phyloP scores from a whole-genome alignment of 1,284 basidiomycete genomes.

The Heterobasidion irregulare region DNA sequence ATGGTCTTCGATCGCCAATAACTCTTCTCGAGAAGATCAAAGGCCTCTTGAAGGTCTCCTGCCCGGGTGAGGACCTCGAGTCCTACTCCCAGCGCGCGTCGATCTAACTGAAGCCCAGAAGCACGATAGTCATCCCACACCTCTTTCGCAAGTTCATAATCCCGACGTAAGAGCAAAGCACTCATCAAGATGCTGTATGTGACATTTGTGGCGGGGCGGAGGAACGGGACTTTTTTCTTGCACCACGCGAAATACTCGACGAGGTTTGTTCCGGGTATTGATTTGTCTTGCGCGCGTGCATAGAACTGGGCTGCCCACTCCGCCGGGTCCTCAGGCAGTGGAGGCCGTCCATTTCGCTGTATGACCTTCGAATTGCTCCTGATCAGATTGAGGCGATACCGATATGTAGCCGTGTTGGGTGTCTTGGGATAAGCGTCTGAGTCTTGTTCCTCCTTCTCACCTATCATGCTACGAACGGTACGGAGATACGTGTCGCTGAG shows the following conservation, averaged over 20 bases:
- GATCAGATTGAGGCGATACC: no score
- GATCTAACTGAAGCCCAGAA: slow-evolving; percentile 32
- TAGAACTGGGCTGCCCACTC: slow-evolving; percentile 8
- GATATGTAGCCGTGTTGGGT: no score
- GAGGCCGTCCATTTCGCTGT: no score
- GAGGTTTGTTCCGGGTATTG: slow-evolving; percentile 23
- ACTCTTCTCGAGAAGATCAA: slow-evolving; percentile 35
- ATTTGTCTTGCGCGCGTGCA: not conserved
- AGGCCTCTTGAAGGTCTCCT: slow-evolving; percentile 36
- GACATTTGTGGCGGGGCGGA: slow-evolving; percentile 24
- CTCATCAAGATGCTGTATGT: slow-evolving; percentile 43
- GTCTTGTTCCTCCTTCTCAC: not conserved
- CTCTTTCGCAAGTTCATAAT: slow-evolving; percentile 27
- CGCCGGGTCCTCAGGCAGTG: not conserved
- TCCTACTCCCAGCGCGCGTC: slow-evolving; percentile 38
- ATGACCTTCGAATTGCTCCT: no score
- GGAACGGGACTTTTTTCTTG: slow-evolving; percentile 1
- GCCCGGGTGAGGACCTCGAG: slow-evolving; percentile 39
- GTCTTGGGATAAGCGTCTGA: no score
- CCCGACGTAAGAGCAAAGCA: slow-evolving; percentile 36
- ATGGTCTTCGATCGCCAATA: slow-evolving; percentile 13
- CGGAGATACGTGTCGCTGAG: slow-evolving; percentile 18
- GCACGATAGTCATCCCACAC: slow-evolving; percentile 37
- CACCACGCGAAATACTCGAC: slow-evolving; percentile 28
- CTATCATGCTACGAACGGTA: not conserved